Conservation (phyloP, 352 stramenopile species). For the Phytophthora foliorum region DNA sequence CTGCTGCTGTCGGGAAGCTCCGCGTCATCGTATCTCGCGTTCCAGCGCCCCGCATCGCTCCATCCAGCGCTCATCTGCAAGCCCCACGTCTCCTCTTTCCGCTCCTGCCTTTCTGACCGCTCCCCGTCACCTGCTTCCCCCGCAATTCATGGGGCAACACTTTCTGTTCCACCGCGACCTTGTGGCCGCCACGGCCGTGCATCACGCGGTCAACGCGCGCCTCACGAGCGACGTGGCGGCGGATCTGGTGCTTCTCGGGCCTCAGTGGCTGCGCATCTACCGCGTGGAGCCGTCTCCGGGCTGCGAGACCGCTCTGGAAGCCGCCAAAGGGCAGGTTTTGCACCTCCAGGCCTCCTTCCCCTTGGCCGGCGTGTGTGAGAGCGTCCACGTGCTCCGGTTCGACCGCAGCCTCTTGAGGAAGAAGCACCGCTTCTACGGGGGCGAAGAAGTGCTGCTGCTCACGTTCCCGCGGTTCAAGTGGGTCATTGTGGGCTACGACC, state of each 20-base stretch:
- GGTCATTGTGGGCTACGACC: constrained; percentile 84
- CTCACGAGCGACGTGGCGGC: constrained; percentile 73
- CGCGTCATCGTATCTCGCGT: background rate
- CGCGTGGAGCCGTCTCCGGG: constrained; percentile 71
- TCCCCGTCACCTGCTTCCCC: background rate
- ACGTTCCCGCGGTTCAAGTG: constrained; percentile 83
- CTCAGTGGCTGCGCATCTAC: constrained; percentile 84
- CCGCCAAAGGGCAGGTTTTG: constrained; percentile 70
- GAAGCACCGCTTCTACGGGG: constrained; percentile 75
- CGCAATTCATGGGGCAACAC: constrained; percentile 75
- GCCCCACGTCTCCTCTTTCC: constrained; percentile 3
- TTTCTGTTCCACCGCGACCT: constrained; percentile 88
- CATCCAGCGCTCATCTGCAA: constrained; percentile 3
- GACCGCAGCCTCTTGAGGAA: constrained; percentile 71
- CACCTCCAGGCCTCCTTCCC: constrained; percentile 79
- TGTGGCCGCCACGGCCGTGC: constrained; percentile 80
- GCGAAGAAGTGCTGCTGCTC: constrained; percentile 81
- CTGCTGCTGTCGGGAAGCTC: background rate
- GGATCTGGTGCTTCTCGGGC: constrained; percentile 80
- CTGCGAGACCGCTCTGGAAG: constrained; percentile 5
- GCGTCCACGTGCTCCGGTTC: constrained; percentile 77
- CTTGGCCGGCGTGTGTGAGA: constrained; percentile 77
- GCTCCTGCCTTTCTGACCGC: background rate
- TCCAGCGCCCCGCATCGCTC: background rate
- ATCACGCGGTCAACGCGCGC: constrained; percentile 74